These are phyloP conservation scores for Monosporascus sp. DNA, from an alignment of 2,329 filamentous ascomycete species.

Conservation along the genomic window DNA sequence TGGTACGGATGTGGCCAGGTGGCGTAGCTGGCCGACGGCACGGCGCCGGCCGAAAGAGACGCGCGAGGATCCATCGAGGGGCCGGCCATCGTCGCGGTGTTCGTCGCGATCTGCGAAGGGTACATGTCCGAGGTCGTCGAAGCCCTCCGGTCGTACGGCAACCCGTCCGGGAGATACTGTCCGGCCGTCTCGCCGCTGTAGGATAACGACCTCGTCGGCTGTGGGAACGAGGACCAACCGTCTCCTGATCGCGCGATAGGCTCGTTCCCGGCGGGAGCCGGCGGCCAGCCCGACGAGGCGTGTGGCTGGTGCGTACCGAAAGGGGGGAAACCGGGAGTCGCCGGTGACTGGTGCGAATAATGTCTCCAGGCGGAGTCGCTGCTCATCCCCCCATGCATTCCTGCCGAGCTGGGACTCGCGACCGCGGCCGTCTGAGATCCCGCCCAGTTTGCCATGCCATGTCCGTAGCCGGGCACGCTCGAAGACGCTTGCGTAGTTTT, in stretches of 20 bases:
- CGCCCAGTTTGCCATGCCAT: constrained; percentile 39
- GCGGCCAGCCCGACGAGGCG: constrained; percentile 36
- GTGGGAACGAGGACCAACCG: constrained; percentile 37
- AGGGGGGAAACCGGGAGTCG: constrained; percentile 45
- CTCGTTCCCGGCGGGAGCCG: constrained; percentile 29
- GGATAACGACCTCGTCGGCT: constrained; percentile 42
- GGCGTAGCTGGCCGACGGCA: constrained; percentile 33
- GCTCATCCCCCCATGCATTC: constrained; percentile 38
- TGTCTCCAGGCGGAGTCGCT: constrained; percentile 38
- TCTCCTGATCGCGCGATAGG: constrained; percentile 36
- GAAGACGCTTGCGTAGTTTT: constrained; percentile 28
- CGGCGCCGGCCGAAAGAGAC: constrained; percentile 34
- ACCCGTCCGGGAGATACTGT: constrained; percentile 34
- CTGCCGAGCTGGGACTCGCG: constrained; percentile 30
- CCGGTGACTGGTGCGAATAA: constrained; percentile 45
- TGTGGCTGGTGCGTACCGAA: constrained; percentile 38
- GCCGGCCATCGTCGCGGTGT: constrained; percentile 21
- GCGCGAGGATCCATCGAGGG: constrained; percentile 28
- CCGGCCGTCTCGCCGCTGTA: constrained; percentile 39
- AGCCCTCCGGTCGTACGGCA: constrained; percentile 39
- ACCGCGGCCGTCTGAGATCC: constrained; percentile 27
- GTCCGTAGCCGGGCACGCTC: constrained; percentile 33
- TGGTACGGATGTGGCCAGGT: constrained; percentile 41
- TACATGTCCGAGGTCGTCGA: constrained; percentile 41
- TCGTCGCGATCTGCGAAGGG: constrained; percentile 23